Conservation (phyloP, 768 basidiomycete genomes). For the Clavulina sp. region DNA sequence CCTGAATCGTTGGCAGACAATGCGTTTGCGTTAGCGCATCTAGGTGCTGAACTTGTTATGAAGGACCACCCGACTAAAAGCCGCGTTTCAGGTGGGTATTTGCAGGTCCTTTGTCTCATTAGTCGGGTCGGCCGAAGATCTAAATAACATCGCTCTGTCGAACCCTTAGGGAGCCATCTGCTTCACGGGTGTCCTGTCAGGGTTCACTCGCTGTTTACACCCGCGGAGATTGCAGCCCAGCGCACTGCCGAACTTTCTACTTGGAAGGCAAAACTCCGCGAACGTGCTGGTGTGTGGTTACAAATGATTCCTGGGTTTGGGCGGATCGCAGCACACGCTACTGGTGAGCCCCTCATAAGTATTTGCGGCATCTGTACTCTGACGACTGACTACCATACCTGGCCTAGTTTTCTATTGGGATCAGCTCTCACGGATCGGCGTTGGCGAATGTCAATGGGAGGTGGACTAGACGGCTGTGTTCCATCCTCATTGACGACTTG, state of each 20-base stretch:
- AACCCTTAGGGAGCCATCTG: not conserved
- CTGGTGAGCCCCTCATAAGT: not conserved
- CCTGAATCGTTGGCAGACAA: not conserved
- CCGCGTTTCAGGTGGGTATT: not conserved
- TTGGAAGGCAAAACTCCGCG: not conserved
- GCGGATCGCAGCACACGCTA: not conserved
- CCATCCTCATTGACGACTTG: too few species aligned
- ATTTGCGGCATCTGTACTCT: not conserved
- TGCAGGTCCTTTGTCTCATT: too few species aligned
- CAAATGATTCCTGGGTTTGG: not conserved
- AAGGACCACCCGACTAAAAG: not conserved
- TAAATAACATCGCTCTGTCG: too few species aligned
- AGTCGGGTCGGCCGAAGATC: too few species aligned
- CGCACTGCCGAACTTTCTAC: not conserved
- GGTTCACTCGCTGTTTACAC: not conserved
- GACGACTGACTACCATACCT: not conserved
- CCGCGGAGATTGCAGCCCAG: not conserved
- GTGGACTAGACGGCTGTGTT: not conserved
- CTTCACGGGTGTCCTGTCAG: not conserved
- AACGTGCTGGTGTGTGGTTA: not conserved
- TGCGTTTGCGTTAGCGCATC: conserved; percentile 4
- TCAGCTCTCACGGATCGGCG: not conserved
- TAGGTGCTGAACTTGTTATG: conserved; percentile 5
- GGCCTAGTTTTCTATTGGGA: not conserved
- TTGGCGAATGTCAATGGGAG: not conserved